Base-by-base conservation (phyloP, 345 rosid species). In the Populus davidiana region DNA sequence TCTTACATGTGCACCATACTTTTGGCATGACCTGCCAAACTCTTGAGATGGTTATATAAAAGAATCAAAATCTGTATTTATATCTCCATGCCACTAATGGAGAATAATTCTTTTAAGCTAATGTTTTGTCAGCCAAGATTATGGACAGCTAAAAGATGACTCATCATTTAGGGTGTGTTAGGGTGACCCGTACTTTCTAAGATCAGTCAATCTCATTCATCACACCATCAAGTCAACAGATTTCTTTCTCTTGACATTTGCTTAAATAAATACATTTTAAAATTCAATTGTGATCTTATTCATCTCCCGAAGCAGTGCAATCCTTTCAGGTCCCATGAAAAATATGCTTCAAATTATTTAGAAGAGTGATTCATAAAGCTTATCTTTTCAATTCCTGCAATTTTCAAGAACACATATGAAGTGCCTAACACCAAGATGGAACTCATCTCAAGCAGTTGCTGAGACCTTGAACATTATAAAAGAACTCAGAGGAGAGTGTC, bases 11-110 rank as follows among this genome's bases (percentile, higher is more conserved):
- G 80, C 77, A 81, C 27, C 29, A 72, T 72, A 77, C 54, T 23
- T 78, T 52, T 78, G 73, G 81, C 80, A 67, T 76, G 74, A 76
- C 29, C 82, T 71, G 80, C 76, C 78, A 75, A 59, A 67, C 29
- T 61, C 79, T 18, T 12, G 21, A 56, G 77, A 74, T 70, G 68
- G 68, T 64, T 70, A 5, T 70, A 63, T 69, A 67, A 67, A 50
- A 29, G 63, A 67, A 69, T 39, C 41, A 73, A 64, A 50, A 43
- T 33, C 27, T n/a, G 50, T 71, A 63, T 74, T 65, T 73, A 43
- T 29, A 84, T 72, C 74, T 77, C 63, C 65, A 82, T 47, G 44
- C 69, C 25, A 61, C 64, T 56, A 31, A 76, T 47, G 78, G 75
- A 79, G 76, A 76, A 69, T 14, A 56, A 6, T 41, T 74, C 54